Evolutionary conservation across 163 green algal genomes (phyloP).

Genomic region (Prototheca wickerhamii): DNA sequence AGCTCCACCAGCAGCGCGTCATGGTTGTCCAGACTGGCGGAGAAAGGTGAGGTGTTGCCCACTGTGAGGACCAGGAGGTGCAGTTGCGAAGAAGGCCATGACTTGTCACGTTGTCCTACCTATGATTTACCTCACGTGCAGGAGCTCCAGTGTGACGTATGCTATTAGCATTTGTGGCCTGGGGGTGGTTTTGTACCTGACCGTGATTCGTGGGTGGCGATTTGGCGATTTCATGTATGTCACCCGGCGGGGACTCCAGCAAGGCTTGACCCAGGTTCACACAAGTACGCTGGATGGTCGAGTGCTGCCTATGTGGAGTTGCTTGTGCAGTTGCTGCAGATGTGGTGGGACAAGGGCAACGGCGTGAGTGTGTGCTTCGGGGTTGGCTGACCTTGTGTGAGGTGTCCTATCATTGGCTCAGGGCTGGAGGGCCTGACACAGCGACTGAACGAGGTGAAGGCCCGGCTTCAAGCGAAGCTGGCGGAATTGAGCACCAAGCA

Average conservation of each 20-base stretch:
- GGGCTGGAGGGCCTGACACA: slow-evolving; percentile 15
- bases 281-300: slow-evolving; percentile 6
- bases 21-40: slow-evolving; percentile 24
- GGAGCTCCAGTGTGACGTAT: slow-evolving; percentile 1
- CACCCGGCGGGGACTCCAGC: slow-evolving; percentile 26
- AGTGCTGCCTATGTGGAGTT: not conserved
- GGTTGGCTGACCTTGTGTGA: not conserved
- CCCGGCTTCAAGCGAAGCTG: slow-evolving; percentile 18
- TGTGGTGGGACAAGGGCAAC: not conserved
- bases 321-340: slow-evolving; percentile 1
- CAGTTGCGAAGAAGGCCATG: no score
- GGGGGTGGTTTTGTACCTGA: slow-evolving; percentile 26
- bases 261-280: slow-evolving; percentile 22
- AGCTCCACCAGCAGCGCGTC: slow-evolving; percentile 9
- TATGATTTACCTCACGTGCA: slow-evolving; percentile 5
- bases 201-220: slow-evolving; percentile 26
- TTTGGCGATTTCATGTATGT: slow-evolving; percentile 42
- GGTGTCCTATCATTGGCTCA: not conserved
- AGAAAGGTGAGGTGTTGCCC: slow-evolving; percentile 1
- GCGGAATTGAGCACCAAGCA: slow-evolving; percentile 20
- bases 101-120: no score
- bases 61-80: not conserved
- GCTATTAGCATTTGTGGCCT: slow-evolving; percentile 8
- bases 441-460: slow-evolving; percentile 10
- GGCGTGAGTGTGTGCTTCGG: not conserved